phyloP scores from a whole-genome alignment of 2,329 filamentous ascomycete genomes.

The Xylariomycetidae sp. region DNA sequence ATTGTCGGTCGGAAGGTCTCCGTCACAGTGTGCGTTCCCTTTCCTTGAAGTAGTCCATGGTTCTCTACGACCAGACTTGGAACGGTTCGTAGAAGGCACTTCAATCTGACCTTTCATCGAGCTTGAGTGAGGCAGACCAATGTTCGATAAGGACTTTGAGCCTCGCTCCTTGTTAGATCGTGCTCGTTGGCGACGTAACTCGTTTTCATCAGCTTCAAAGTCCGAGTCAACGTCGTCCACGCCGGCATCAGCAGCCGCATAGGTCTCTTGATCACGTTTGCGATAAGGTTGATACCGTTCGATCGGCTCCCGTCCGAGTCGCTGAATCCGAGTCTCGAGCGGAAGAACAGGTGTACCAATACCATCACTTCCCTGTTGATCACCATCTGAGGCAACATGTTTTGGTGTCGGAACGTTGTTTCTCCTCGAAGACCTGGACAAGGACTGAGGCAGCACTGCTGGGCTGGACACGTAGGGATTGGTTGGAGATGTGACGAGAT shows the following conservation, averaged over 20 bases:
- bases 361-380: slow-evolving; percentile 7
- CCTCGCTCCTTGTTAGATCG: slow-evolving; percentile 20
- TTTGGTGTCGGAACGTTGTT: no score
- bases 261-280: slow-evolving; percentile 10
- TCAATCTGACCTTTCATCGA: slow-evolving; percentile 18
- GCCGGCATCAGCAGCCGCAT: slow-evolving; percentile 18
- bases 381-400: no score
- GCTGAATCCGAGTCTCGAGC: slow-evolving; percentile 6
- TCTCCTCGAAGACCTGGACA: no score
- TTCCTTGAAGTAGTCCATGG: slow-evolving; percentile 7
- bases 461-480: slow-evolving; percentile 37
- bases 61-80: slow-evolving; percentile 7
- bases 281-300: slow-evolving; percentile 20
- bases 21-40: slow-evolving; percentile 10
- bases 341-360: slow-evolving; percentile 12
- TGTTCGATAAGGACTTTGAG: slow-evolving; percentile 19
- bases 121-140: slow-evolving; percentile 16
- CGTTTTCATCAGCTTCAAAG: slow-evolving; percentile 10
- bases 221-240: slow-evolving; percentile 16
- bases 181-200: slow-evolving; percentile 21
- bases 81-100: slow-evolving; percentile 25
- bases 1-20: slow-evolving; percentile 11
- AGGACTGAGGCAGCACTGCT: no score
- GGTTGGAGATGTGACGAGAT: slow-evolving; percentile 40
- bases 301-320: slow-evolving; percentile 21